These are phyloP conservation scores for Talaromyces verruculosus DNA, from an alignment of 2,329 filamentous ascomycete species.

Conservation along the genomic window DNA sequence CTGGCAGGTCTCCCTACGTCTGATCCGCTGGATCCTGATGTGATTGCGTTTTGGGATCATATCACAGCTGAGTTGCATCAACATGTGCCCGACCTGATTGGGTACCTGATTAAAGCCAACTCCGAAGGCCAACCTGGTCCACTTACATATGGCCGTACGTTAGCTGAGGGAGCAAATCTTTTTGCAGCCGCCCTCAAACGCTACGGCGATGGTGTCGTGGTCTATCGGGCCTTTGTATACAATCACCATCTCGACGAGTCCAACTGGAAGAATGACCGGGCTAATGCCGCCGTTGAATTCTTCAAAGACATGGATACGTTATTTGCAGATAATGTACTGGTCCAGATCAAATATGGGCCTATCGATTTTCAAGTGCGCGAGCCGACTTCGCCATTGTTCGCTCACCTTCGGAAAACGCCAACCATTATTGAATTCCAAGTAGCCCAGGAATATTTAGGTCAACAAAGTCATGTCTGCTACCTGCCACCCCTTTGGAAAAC, in stretches of 20 bases:
- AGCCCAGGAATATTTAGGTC: slow-evolving; percentile 69
- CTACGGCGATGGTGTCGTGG: slow-evolving; percentile 59
- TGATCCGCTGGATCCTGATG: slow-evolving; percentile 62
- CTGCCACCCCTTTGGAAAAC: slow-evolving; percentile 68
- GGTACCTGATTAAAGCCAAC: slow-evolving; percentile 70
- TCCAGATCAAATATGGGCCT: slow-evolving; percentile 73
- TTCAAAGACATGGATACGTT: slow-evolving; percentile 64
- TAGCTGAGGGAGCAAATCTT: slow-evolving; percentile 67
- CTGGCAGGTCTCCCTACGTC: slow-evolving; percentile 60
- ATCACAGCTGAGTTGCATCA: slow-evolving; percentile 61
- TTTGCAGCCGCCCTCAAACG: slow-evolving; percentile 61
- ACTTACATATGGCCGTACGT: slow-evolving; percentile 66
- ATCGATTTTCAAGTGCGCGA: slow-evolving; percentile 74
- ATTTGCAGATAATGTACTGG: slow-evolving; percentile 69
- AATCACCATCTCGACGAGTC: slow-evolving; percentile 55
- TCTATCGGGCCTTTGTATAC: slow-evolving; percentile 74
- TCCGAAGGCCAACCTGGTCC: slow-evolving; percentile 70
- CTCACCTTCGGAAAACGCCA: slow-evolving; percentile 49
- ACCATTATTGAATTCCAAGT: slow-evolving; percentile 65
- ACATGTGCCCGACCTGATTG: slow-evolving; percentile 65
- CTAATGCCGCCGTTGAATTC: slow-evolving; percentile 68
- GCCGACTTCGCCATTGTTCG: slow-evolving; percentile 65
- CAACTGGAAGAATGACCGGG: slow-evolving; percentile 66
- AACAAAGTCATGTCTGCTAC: slow-evolving; percentile 69
- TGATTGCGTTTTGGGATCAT: slow-evolving; percentile 63